Conservation (phyloP, 306 rosid species). For the Calophaca sinica region DNA sequence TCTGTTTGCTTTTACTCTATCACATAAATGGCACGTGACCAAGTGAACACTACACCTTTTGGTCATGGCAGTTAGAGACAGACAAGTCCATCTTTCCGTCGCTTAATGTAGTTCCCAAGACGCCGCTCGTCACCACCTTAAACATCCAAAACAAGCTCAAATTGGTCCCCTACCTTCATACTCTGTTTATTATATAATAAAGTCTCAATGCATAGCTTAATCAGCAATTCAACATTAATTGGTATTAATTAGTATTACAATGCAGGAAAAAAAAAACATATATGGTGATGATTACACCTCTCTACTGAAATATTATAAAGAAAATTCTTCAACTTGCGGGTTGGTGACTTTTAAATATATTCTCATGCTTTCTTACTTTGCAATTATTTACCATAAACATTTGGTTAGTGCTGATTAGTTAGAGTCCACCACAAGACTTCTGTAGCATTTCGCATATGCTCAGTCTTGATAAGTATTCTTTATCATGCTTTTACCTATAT, state of each 20-base stretch:
- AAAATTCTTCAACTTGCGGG: slow-evolving; percentile 51
- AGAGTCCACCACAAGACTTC: slow-evolving; percentile 44
- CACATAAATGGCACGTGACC: slow-evolving; percentile 53
- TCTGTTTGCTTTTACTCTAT: slow-evolving; percentile 14
- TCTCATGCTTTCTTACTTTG: slow-evolving; percentile 46
- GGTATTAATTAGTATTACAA: background rate
- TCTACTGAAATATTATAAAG: slow-evolving; percentile 17
- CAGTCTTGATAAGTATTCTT: slow-evolving; percentile 33
- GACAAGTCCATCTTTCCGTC: slow-evolving; percentile 53
- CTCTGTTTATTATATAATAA: background rate
- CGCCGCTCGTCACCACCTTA: slow-evolving; percentile 51
- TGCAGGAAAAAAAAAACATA: slow-evolving; percentile 31
- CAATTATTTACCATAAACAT: slow-evolving; percentile 40
- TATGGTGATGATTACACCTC: slow-evolving; percentile 40
- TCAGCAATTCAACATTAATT: slow-evolving; percentile 7
- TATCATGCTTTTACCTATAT: background rate
- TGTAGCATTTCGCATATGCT: slow-evolving; percentile 18
- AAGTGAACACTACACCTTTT: slow-evolving; percentile 49
- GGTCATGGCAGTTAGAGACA: slow-evolving; percentile 59
- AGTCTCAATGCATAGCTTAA: slow-evolving; percentile 17
- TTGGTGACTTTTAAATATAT: slow-evolving; percentile 40
- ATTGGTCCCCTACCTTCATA: slow-evolving; percentile 50
- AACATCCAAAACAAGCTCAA: slow-evolving; percentile 25
- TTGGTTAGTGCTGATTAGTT: slow-evolving; percentile 46
- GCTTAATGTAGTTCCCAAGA: slow-evolving; percentile 49